Conservation (phyloP, 352 stramenopile genomes). For the Pythium dissimile region DNA sequence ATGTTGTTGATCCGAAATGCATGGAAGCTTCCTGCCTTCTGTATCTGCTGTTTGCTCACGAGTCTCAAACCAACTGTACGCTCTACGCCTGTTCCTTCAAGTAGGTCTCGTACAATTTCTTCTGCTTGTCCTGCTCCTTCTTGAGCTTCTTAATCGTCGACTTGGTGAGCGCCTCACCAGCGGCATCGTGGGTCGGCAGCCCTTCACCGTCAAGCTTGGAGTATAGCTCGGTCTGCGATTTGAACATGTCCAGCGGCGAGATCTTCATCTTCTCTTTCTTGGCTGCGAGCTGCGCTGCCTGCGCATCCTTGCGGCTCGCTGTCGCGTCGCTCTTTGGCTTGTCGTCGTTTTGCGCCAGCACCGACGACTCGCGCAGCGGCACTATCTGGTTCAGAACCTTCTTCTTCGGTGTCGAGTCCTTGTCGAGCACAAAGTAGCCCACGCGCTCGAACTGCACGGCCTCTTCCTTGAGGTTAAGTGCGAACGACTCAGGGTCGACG, state of each 20-base stretch:
- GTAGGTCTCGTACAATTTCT: slow-evolving; percentile 77
- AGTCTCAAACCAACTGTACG: too few relatives aligned
- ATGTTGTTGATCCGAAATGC: too few relatives aligned
- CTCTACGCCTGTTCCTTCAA: slow-evolving; percentile 32
- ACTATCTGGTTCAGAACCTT: slow-evolving; percentile 98
- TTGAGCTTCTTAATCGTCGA: slow-evolving; percentile 85
- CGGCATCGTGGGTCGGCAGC: slow-evolving; percentile 70
- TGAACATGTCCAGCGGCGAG: slow-evolving; percentile 80
- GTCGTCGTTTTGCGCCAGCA: slow-evolving; percentile 33
- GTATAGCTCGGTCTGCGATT: slow-evolving; percentile 63
- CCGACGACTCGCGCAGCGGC: slow-evolving; percentile 87
- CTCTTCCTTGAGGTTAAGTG: slow-evolving; percentile 45
- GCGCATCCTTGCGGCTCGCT: slow-evolving; percentile 79
- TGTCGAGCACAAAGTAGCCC: slow-evolving; percentile 97
- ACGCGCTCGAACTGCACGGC: slow-evolving; percentile 97
- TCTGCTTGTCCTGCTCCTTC: slow-evolving; percentile 88
- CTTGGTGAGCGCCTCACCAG: slow-evolving; percentile 66
- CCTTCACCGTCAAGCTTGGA: slow-evolving; percentile 67
- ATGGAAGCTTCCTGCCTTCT: too few relatives aligned
- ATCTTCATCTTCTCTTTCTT: slow-evolving; percentile 94
- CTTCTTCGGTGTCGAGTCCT: slow-evolving; percentile 88
- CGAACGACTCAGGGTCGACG: slow-evolving; percentile 79
- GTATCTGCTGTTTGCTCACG: too few relatives aligned
- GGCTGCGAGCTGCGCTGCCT: slow-evolving; percentile 78
- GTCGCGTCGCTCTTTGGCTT: slow-evolving; percentile 45